Evolutionary conservation across 306 rosid genomes (phyloP).

Genomic region (Acacia acuminata): DNA sequence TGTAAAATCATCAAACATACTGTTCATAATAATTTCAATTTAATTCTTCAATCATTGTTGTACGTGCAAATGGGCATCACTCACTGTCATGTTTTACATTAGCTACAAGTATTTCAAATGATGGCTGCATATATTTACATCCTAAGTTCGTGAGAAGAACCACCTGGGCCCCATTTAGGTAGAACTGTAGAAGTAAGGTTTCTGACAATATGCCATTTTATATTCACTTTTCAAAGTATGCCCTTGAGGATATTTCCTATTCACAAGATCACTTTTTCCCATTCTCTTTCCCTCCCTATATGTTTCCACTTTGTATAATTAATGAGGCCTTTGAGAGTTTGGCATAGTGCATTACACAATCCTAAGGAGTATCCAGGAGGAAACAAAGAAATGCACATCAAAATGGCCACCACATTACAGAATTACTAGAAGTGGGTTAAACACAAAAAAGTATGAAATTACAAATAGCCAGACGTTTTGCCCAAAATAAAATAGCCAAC

Average conservation of each 20-base stretch:
- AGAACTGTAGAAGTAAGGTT: neutral
- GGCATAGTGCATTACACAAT: neutral
- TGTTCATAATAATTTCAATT: conserved; percentile 15
- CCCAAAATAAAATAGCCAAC: neutral
- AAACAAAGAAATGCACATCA: conserved; percentile 12
- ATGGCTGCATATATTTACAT: neutral
- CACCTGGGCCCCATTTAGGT: neutral
- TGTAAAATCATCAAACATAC: conserved; percentile 20
- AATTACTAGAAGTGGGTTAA: neutral
- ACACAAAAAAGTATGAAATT: conserved; percentile 11
- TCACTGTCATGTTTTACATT: conserved; percentile 18
- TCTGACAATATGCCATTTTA: neutral
- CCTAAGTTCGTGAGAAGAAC: neutral
- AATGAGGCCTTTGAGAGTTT: neutral
- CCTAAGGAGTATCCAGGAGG: neutral
- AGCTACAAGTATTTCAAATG: conserved; percentile 6
- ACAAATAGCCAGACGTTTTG: neutral
- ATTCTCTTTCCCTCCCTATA: neutral
- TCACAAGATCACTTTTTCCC: neutral
- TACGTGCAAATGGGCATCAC: neutral
- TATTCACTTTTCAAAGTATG: neutral
- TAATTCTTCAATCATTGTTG: neutral
- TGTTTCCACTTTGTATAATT: neutral
- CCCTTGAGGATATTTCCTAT: neutral
- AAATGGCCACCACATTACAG: neutral